A percentile compares a stretch with the other conserved stretches of the same genome.
phyloP scores from a whole-genome alignment of 768 basidiomycete genomes.

The Gymnopilus junonius region DNA sequence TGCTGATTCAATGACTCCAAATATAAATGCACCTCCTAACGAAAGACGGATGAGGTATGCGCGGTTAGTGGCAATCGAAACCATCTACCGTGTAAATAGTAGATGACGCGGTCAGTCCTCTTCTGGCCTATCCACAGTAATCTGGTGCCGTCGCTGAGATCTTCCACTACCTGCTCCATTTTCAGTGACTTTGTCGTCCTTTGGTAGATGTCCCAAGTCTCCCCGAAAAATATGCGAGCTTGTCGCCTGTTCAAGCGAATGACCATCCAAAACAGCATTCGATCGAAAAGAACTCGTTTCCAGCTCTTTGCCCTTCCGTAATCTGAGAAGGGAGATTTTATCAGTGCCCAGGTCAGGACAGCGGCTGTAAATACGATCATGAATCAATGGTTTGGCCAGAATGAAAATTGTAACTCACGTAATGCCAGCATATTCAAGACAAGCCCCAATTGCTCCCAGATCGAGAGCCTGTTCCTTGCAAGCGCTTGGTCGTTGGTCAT shows the following conservation, averaged over 20 bases:
- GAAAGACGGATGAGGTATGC: not conserved
- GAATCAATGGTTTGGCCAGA: not conserved
- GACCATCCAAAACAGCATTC: slow-evolving; percentile 3
- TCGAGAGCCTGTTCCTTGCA: slow-evolving; percentile 12
- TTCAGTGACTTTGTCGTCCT: slow-evolving; percentile 19
- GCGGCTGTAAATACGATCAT: slow-evolving; percentile 4
- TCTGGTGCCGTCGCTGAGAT: slow-evolving; percentile 14
- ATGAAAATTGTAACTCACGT: slow-evolving; percentile 8
- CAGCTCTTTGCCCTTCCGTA: slow-evolving; percentile 19
- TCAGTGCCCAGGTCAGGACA: slow-evolving; percentile 9
- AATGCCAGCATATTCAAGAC: slow-evolving; percentile 6
- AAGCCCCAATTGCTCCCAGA: slow-evolving; percentile 12
- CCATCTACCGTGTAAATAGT: slow-evolving; percentile 19
- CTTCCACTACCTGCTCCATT: slow-evolving; percentile 23
- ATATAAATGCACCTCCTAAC: slow-evolving; percentile 22
- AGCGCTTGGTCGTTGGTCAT: slow-evolving; percentile 3
- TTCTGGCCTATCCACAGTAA: slow-evolving; percentile 19
- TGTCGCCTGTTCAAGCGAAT: slow-evolving; percentile 14
- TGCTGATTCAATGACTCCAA: slow-evolving; percentile 16
- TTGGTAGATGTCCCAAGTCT: slow-evolving; percentile 22
- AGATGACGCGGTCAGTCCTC: slow-evolving; percentile 13
- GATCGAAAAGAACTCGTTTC: slow-evolving; percentile 14
- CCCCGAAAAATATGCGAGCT: slow-evolving; percentile 17
- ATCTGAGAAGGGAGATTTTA: slow-evolving; percentile 18
- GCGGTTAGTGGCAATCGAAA: too few species aligned